A percentile compares a stretch with the other conserved stretches of the same genome.
Conservation (phyloP, 768 basidiomycete species). For the Rubroboletus pulcherrimus region DNA sequence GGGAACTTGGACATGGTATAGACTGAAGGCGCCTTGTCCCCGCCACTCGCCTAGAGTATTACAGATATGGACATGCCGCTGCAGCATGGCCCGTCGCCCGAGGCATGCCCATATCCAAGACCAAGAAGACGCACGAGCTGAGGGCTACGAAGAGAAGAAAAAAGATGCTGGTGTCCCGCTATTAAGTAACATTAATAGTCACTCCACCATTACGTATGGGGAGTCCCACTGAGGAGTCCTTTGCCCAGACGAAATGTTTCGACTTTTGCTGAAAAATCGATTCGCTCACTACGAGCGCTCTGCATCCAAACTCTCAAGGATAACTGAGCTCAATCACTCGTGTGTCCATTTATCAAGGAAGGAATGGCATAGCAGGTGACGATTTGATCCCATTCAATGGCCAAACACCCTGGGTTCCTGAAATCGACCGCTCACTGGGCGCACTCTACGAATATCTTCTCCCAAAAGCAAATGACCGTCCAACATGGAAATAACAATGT, state of each 20-base stretch:
- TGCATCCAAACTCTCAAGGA: not conserved
- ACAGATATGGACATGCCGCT: constrained; percentile 2
- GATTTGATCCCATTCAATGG: too few relatives aligned
- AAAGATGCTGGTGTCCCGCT: not conserved
- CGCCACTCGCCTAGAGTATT: not conserved
- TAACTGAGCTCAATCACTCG: not conserved
- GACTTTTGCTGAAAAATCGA: too few relatives aligned
- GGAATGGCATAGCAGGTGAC: not conserved
- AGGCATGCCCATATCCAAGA: not conserved
- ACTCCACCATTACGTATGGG: too few relatives aligned
- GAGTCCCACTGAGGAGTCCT: too few relatives aligned
- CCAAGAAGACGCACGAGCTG: not conserved
- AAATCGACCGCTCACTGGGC: too few relatives aligned
- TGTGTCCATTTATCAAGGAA: not conserved
- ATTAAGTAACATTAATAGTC: not conserved
- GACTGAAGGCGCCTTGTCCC: not conserved
- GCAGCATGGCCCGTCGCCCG: constrained; percentile 9
- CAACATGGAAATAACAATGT: too few relatives aligned
- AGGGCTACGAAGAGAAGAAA: not conserved
- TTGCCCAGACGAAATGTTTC: too few relatives aligned
- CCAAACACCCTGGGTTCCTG: too few relatives aligned
- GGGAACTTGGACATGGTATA: constrained; percentile 16
- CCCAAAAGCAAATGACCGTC: too few relatives aligned
- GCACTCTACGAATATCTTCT: too few relatives aligned
- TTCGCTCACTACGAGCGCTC: too few relatives aligned